Evolutionary conservation across 1,139 yeast species (phyloP), one percentile per base, ranked within the genome.

Genomic region (Candida sanyaensis): DNA sequence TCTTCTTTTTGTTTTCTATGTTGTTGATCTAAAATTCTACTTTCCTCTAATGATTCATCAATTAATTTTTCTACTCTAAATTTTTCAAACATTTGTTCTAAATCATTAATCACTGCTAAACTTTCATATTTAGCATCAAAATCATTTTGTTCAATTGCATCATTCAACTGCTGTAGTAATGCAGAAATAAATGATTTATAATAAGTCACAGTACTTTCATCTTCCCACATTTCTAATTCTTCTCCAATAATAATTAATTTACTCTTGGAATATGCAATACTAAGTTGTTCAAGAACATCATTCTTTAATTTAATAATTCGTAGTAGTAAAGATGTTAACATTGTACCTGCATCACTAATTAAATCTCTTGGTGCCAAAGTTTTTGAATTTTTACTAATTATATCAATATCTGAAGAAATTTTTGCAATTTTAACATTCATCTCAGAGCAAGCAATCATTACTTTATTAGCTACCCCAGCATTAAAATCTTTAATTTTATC

Each of bases 71-170:
- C 78, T 39, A 72, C 54, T 54, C 73, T 74, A 57, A 68, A 74
- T 1, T 70, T 75, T 38, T 80, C 83, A 61, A 80, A 81, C 86
- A 82, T 82, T 57, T 78, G 77, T 56, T 81, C 86, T 70, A 82
- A 78, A 56, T 82, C 86, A 50, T 72, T 75, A 23, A 82, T 80
- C 40, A 81, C 83, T 0, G 84, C 83, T 50, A 82, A 69, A 56
- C 86, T 80, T 58, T 82, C 86, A 65, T 75, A 73, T 47, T 79
- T 77, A 12, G 77, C 77, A 38, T 77, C 77, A 36, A 71, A 66
- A 55, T 81, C 84, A 40, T 77, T 77, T 27, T 62, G 56, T 12
- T 76, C 77, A 9, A 80, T 71, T 5, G 83, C 77, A n/a, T 60
- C 66, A 51, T 80, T 77, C 50, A 82, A 65, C 55, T 82, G 86